Base-by-base conservation (phyloP, 2,329 filamentous ascomycete species). In the Knufia petricola region DNA sequence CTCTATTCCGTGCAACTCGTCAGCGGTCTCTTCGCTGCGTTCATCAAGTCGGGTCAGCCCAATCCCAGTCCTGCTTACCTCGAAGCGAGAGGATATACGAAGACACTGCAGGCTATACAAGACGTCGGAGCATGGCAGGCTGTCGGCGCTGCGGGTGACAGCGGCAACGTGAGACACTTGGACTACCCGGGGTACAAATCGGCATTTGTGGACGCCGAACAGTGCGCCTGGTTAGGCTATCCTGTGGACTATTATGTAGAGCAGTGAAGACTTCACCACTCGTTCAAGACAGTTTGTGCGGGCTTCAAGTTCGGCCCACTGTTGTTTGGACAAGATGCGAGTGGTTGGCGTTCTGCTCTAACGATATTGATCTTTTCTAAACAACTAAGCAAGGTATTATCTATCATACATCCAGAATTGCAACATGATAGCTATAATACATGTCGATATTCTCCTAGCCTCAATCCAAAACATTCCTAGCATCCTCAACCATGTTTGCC, bases 11-110 rank as follows among this genome's bases (percentile, higher is more conserved):
- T 65, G 9, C 72, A 76, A 53, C 56, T 76, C 13, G 66, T 66
- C 3, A 66, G 64, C 0, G 66, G 64, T 0, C 75, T 75, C 51
- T 79, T 77, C 56, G 68, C 68, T 1, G 61, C 69, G 1, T 81
- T 80, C 54, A 69, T 72, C 1, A 66, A 71, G 51, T 68, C 62
- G 0, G 69, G 69, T 7, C 62, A 77, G 46, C 76, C 76, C 1
- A 79, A 78, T 55, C 70, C 72, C 0, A 66, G 70, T 12, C 21
- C 53, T 4, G 63, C 57, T 4, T 77, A 71, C 50, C 57, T 79
- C 23, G 50, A 57, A 36, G 69, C 68, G 0, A 67, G 76, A 38
- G 70, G 71, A 0, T 76, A 77, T 52, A 58, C 59, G 3, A 68
- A 64, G 52, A 68, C 67, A 0, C 56, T 67, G 15, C 59, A 67